Base-by-base conservation (phyloP, 202 grass and related monocot genomes). In the Hordeum pubiflorum region DNA sequence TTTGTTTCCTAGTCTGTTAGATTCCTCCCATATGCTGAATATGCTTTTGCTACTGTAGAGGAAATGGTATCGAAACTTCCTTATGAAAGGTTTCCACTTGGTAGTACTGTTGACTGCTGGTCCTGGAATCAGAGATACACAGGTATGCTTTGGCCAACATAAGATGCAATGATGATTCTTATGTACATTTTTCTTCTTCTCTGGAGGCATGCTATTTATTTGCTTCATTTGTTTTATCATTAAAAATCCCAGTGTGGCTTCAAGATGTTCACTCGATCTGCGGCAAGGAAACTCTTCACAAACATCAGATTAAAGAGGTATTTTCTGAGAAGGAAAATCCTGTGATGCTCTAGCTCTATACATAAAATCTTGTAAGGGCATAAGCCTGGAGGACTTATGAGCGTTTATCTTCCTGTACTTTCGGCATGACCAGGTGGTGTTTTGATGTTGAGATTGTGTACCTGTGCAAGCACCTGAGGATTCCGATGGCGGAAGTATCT, bases 71-170 rank as follows among this genome's bases (percentile, higher is more conserved):
- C 84, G 92, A 2, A 93, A 95, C 72, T 84, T 95, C 84, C 89
- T 95, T 54, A 98, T 98, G 96, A 98, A 95, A 87, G 96, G 96
- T 74, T 98, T 98, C 83, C 96, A 95, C 87, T 70, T 95, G 29
- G 85, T 98, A 63, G 90, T 98, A 75, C 62, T 98, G 78, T 80
- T 95, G 61, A 88, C 96, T 75, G 92, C 96, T 55, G 92, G 96
- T 81, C 85, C 89, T 59, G 92, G 92, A 67, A 93, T 95, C 79
- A 82, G 70, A 72, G 96, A 98, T 78, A 98, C 96, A 76, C 90
- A 98, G 86, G 92, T 98, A 88, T 63, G 33, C 7, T 81, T 72
- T 63, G 36, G 67, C n/a, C 39, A 32, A 31, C 36, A 79, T 58
- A 57, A 87, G 11, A 12, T 38, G 3, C 10, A 1, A 5, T 4